A percentile compares a stretch with the other conserved stretches of the same genome.
These are phyloP conservation scores for Colletotrichum plurivorum DNA, from an alignment of 2,329 filamentous ascomycete species.

Conservation along the genomic window DNA sequence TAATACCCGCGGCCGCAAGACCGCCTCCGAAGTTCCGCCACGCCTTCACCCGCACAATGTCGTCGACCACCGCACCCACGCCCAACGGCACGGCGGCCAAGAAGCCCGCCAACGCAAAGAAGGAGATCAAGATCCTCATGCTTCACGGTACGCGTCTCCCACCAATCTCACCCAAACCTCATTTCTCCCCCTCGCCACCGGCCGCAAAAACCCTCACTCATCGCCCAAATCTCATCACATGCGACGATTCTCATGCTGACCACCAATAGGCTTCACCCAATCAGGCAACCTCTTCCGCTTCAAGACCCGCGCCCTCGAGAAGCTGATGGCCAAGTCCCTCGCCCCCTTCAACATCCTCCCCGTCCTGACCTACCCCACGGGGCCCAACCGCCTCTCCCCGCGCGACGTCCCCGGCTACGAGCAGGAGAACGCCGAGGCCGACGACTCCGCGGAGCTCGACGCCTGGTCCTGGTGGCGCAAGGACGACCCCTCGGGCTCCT, in stretches of 20 bases:
- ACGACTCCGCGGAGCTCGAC: conserved; percentile 66
- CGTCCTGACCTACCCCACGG: conserved; percentile 78
- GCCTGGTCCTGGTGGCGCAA: conserved; percentile 88
- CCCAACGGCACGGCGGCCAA: conserved; percentile 44
- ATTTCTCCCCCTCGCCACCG: neutral
- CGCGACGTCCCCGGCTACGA: conserved; percentile 79
- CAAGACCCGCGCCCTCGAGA: conserved; percentile 90
- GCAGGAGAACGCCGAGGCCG: conserved; percentile 47
- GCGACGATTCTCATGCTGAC: neutral
- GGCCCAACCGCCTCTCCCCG: conserved; percentile 72
- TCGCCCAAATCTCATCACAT: too few species aligned
- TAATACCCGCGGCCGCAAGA: neutral
- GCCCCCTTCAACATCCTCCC: conserved; percentile 67
- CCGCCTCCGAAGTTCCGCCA: neutral
- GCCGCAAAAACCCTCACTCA: too few species aligned
- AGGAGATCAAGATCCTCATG: conserved; percentile 79
- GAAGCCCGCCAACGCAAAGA: conserved; percentile 57
- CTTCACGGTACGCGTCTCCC: conserved; percentile 70
- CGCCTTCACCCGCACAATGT: conserved; percentile 22
- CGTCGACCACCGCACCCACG: conserved; percentile 10
- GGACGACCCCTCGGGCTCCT: conserved; percentile 74
- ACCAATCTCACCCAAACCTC: neutral
- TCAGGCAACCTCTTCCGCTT: conserved; percentile 86
- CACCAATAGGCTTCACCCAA: conserved; percentile 83
- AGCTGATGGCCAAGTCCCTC: conserved; percentile 82